These are phyloP conservation scores for Clavulina sp. DNA, from an alignment of 768 basidiomycete species.

Conservation along the genomic window DNA sequence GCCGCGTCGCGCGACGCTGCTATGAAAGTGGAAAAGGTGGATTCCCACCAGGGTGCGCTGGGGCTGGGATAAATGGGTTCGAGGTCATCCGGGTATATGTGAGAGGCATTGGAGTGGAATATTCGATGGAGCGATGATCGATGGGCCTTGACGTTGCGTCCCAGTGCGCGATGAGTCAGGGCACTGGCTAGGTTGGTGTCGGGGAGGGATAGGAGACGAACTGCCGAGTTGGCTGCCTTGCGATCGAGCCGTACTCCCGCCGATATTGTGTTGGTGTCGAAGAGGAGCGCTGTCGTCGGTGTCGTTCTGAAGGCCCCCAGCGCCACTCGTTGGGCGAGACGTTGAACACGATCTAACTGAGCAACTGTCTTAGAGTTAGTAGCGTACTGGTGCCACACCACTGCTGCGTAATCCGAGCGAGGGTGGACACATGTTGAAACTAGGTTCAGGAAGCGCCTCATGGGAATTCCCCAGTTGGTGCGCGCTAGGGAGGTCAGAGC, in stretches of 20 bases:
- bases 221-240: neutral
- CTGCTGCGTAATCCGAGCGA: neutral
- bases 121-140: neutral
- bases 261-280: neutral
- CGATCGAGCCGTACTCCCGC: neutral
- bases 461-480: constrained; percentile 6
- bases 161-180: neutral
- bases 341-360: constrained; percentile 1
- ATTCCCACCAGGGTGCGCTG: neutral
- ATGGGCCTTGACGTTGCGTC: constrained; percentile 1
- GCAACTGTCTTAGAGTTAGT: neutral
- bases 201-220: neutral
- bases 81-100: neutral
- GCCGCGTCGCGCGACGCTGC: neutral
- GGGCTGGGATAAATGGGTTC: constrained; percentile 1
- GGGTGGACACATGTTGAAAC: neutral
- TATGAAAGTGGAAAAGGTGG: neutral
- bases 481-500: constrained; percentile 1
- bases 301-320: constrained; percentile 8
- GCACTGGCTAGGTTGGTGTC: constrained; percentile 1
- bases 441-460: neutral
- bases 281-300: neutral
- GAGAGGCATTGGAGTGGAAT: neutral
- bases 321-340: neutral
- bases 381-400: constrained; percentile 2